Base-by-base conservation (phyloP, 2,329 filamentous ascomycete species). In the Apiospora arundinis region DNA sequence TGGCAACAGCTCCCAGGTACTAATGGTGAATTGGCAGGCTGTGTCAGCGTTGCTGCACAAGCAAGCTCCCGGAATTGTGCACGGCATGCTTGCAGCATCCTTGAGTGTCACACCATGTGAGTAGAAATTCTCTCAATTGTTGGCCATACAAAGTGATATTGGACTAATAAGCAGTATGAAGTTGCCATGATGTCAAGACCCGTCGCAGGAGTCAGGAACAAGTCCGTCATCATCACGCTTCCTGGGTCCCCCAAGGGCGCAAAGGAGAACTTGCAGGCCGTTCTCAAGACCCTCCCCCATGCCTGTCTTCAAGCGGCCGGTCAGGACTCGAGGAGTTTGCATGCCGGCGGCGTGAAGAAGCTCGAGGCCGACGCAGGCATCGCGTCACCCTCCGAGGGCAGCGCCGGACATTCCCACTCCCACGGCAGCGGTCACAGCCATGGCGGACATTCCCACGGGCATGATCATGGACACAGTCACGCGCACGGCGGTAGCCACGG, bases 111-210 rank as follows among this genome's bases (percentile, higher is more conserved):
- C 96, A 2, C 95, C 95, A 66, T 99, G 95, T 97, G 84, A 85
- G 93, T 83, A 45, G 63, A 9, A 16, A 4, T 49, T 56, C 32
- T 63, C 28, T 6, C 56, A 37, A 2, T 0, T 7, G 0, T 8
- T 23, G 16, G 49, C 16, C 23, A 40, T 42, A 23, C 21, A n/a
- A 9, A 11, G 40, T 70, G 28, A 28, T 12, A 8, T 14, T 52
- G 2, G 37, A 73, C 69, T 77, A 66, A 60, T n/a, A 75, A 48
- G 48, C 65, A 67, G 75, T 32, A 69, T 16, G 32, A 71, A 97
- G 95, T 99, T 83, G 96, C 96, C 63, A 92, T 97, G 85, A 99
- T 99, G 96, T 93, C 96, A 69, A 90, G 96, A 65, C 96, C 96
- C 5, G 93, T 97, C 16, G 96, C 96, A 28, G 96, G 96, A 3